Evolutionary conservation across 2,329 filamentous ascomycete species (phyloP), one percentile per base, ranked within the genome.

Genomic region (Cryphonectria nitschkei): DNA sequence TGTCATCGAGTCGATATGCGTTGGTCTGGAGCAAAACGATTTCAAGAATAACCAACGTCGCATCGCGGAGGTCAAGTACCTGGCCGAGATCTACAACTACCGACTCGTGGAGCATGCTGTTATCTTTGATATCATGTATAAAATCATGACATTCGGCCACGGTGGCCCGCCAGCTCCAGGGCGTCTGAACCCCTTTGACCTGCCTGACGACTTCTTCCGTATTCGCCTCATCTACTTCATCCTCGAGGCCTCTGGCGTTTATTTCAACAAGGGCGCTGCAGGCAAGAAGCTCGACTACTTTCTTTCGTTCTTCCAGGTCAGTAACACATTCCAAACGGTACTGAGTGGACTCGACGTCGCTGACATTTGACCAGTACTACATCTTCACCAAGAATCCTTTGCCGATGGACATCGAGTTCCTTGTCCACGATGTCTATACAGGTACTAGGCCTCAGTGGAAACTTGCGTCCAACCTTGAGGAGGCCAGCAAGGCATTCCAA

Each of bases 231-330:
- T 97, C 41, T 93, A 94, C 74, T 97, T 92, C 19, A 86, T 99
- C 65, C 87, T 99, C 5, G 97, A 99, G 81, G 98, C 95, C 0
- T 98, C 95, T 75, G 96, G 97, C 68, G 92, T 97, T 80, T 99
- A 95, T 83, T 99, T 98, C 77, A 96, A 96, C 80, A 92, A 95
- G 76, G 96, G 97, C 9, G 90, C 92, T 60, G 93, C 95, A 1
- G 97, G 95, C 80, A 98, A 98, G 85, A 99, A 98, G 82, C 87
- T 99, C 13, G 96, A 99, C 78, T 98, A 97, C 80, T 99, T 98
- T 81, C 85, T 99, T 72, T 95, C 92, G 0, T 98, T 98, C 81
- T 94, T 99, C 76, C 95, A 97, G 85, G 90, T 91, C 79, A 65
- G 76, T 77, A 63, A 7, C 34, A 6, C 34, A 39, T 13, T 16